Evolutionary conservation across 345 rosid genomes (phyloP), one percentile per base, ranked within the genome.

Genomic region (Camelina neglecta): DNA sequence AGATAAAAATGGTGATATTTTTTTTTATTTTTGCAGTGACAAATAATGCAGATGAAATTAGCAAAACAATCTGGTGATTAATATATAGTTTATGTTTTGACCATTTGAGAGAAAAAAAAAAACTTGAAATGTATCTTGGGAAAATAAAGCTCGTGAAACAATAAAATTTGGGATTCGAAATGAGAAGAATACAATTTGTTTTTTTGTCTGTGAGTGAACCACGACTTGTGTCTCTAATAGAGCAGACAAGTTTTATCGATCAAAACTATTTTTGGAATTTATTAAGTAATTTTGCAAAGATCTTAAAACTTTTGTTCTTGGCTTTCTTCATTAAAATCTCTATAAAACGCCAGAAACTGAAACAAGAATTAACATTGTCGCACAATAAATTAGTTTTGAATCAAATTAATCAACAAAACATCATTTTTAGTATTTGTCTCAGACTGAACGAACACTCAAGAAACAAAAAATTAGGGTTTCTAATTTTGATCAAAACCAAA

Each of bases 171-270:
- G 67, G 74, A 75, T 75, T 60, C n/a, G 20, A 44, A 31, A 26
- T 4, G 29, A 66, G 44, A 68, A 75, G 64, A 75, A 80, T 74
- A 16, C 15, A 62, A 61, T 39, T 38, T 3, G 3, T 41, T 41
- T 41, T 41, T 71, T 41, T 58, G 72, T 62, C 73, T 69, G 71
- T 10, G 35, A 72, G 61, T 60, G 71, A n/a, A 23, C 44, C 84
- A 82, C 48, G 86, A 70, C 66, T 73, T 51, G 35, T 81, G 83
- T 84, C 82, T 81, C 69, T 48, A 54, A 64, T 33, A 13, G 67
- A 33, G 63, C 63, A 56, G 85, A 84, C 90, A 81, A 69, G 65
- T 59, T 74, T 57, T 65, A 74, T 74, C 50, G 72, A 74, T 65
- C 64, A 16, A 44, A 73, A 54, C 64, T 64, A 64, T 64, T 73